phyloP scores from a whole-genome alignment of 2,329 filamentous ascomycete genomes.

The Colletotrichum liaoningense region DNA sequence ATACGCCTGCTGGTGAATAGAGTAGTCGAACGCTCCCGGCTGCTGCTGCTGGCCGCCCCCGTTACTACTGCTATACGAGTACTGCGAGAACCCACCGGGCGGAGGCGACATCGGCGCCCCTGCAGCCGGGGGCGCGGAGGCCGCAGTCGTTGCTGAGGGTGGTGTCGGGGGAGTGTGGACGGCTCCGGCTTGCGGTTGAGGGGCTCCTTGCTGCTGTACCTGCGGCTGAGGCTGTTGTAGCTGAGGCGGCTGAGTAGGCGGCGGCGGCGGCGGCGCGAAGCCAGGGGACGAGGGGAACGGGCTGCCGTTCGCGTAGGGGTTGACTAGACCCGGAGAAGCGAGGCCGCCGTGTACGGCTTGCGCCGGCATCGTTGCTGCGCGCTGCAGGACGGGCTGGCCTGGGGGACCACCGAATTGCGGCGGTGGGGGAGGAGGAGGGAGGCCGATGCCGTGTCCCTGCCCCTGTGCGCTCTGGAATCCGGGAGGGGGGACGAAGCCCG shows the following conservation, averaged over 20 bases:
- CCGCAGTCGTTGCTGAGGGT: constrained; percentile 48
- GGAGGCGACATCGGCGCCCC: constrained; percentile 43
- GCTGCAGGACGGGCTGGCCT: constrained; percentile 58
- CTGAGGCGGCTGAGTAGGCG: constrained; percentile 31
- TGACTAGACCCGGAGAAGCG: constrained; percentile 52
- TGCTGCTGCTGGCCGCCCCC: constrained; percentile 31
- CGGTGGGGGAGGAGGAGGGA: constrained; percentile 46
- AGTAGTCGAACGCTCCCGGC: constrained; percentile 56
- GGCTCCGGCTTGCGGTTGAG: constrained; percentile 42
- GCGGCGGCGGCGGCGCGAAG: constrained; percentile 52
- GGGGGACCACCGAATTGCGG: constrained; percentile 52
- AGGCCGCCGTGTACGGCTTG: constrained; percentile 45
- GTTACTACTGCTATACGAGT: constrained; percentile 51
- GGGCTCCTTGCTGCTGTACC: constrained; percentile 23
- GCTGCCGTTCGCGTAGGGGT: constrained; percentile 57
- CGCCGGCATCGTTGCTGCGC: constrained; percentile 61
- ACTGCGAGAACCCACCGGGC: constrained; percentile 68
- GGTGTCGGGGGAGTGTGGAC: constrained; percentile 33
- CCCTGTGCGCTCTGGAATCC: constrained; percentile 57
- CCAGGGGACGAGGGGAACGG: constrained; percentile 59
- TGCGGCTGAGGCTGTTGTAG: constrained; percentile 38
- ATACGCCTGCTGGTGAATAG: constrained; percentile 77
- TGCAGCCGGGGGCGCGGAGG: constrained; percentile 23
- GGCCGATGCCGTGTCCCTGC: constrained; percentile 35
- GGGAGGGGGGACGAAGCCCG: constrained; percentile 60